Conservation (phyloP, 2,329 filamentous ascomycete species). For the Lecanoromycetidae sp. region DNA sequence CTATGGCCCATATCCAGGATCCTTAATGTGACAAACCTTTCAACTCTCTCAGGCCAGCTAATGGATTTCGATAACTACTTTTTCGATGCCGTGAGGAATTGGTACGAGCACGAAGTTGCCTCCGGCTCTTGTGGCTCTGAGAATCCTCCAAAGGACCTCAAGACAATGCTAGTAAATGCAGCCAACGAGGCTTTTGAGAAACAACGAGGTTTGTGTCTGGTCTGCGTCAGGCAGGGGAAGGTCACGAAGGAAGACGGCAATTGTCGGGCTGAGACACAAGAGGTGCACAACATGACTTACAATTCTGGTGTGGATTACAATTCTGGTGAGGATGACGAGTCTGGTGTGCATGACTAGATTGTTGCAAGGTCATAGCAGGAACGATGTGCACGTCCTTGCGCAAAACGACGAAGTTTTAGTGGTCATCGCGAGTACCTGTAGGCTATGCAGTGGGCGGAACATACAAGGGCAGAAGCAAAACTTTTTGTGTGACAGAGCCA, state of each 20-base stretch:
- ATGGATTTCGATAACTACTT: not conserved
- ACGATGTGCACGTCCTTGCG: too few relatives aligned
- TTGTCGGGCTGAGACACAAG: not conserved
- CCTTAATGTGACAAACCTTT: not conserved
- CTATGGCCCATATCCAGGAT: not conserved
- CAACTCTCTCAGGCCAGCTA: not conserved
- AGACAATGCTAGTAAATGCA: not conserved
- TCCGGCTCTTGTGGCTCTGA: not conserved
- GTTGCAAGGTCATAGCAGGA: too few relatives aligned
- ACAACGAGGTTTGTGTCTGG: not conserved
- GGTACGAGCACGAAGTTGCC: too few relatives aligned
- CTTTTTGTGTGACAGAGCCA: too few relatives aligned
- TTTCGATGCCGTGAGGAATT: not conserved
- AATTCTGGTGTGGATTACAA: too few relatives aligned
- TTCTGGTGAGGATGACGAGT: too few relatives aligned
- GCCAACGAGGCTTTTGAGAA: not conserved
- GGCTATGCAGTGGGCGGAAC: too few relatives aligned
- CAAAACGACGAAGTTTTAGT: too few relatives aligned
- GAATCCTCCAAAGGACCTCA: not conserved
- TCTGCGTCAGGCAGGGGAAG: not conserved
- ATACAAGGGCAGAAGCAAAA: too few relatives aligned
- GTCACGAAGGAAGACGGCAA: not conserved
- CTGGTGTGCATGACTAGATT: too few relatives aligned
- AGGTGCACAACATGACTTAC: too few relatives aligned
- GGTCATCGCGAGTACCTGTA: too few relatives aligned